Base-by-base conservation (phyloP, 345 rosid species). In the Boechera divaricarpa region DNA sequence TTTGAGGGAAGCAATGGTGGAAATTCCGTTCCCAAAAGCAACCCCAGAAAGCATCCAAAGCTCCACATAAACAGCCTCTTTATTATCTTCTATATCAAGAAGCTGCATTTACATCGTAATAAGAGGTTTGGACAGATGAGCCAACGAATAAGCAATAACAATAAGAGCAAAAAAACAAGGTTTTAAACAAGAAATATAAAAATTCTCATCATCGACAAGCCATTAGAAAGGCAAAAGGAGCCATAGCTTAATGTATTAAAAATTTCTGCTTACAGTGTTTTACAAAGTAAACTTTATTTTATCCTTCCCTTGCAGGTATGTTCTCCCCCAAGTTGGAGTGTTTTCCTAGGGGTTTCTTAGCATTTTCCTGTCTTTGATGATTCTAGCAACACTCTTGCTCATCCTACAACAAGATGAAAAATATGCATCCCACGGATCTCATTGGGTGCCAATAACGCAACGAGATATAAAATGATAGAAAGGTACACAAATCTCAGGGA, bases 31-130 rank as follows among this genome's bases (percentile, higher is more conserved):
- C 97, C 96, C 97, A 91, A 56, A 91, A 56, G 98, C 97, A 79
- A 94, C 92, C 96, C 97, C n/a, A n/a, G n/a, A n/a, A 94, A 47
- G 96, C 95, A 83, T 94, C 97, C 33, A 94, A 91, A 82, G 93
- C 85, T 80, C 97, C 91, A 77, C 91, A 77, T 94, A 94, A 38
- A 94, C 85, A 42, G 88, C 88, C 79, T 91, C 97, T 84, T 90
- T 91, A 77, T 83, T 78, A 81, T 94, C 93, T 75, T 84, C 85
- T 12, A 91, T 82, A 73, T 90, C 92, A 65, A 82, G 75, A 77
- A 94, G 93, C 98, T 93, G 86, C 83, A 73, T 69, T 42, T 70
- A 58, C 39, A 24, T 56, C 5, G 15, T 67, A 73, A 32, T 57
- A 49, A 41, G 66, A n/a, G 52, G 18, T 60, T 62, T 66, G 44